Conservation (phyloP, 1,284 basidiomycete species). For the Sanghuangporus baumii region DNA sequence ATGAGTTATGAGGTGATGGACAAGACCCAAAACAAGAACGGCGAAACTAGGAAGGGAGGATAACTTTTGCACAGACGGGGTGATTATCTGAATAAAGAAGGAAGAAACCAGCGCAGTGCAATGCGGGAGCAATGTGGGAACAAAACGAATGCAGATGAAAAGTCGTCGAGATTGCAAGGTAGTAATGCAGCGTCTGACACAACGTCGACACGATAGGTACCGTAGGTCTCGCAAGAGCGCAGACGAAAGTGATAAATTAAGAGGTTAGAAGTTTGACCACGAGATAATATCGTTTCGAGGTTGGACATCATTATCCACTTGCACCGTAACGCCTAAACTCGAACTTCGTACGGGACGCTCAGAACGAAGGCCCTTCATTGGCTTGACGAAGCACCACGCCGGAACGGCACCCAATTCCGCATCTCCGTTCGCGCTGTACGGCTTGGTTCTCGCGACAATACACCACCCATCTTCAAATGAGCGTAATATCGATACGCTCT, state of each 20-base stretch:
- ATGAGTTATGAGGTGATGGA: background rate
- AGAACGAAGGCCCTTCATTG: conserved; percentile 48
- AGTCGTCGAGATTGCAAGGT: background rate
- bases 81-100: background rate
- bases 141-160: background rate
- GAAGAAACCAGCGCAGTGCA: background rate
- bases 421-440: conserved; percentile 29
- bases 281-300: conserved; percentile 48
- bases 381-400: conserved; percentile 65
- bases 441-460: conserved; percentile 51
- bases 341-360: conserved; percentile 57
- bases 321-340: conserved; percentile 55
- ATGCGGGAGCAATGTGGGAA: background rate
- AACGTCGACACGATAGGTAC: background rate
- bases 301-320: conserved; percentile 33
- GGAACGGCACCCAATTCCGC: conserved; percentile 64
- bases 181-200: background rate
- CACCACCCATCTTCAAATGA: conserved; percentile 75
- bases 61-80: background rate
- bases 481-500: conserved; percentile 53
- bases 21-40: background rate
- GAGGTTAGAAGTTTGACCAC: conserved; percentile 58
- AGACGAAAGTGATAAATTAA: too few species aligned
- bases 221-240: background rate
- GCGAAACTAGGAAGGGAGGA: too few species aligned